Evolutionary conservation across 2,329 filamentous ascomycete species (phyloP).

Genomic region (Aspergillus oerlinghausenensis): DNA sequence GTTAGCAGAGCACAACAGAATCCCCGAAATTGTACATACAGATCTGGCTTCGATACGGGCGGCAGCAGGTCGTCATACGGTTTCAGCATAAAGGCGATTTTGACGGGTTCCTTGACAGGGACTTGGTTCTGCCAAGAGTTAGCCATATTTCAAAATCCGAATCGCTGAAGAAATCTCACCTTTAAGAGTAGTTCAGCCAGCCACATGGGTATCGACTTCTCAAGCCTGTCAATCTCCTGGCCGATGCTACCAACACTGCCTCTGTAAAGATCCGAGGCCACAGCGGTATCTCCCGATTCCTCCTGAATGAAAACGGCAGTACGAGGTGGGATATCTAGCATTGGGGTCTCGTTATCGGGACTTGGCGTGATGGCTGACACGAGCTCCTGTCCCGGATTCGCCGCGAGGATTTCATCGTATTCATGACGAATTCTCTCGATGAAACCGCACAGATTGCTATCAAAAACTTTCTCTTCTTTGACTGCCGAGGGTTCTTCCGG

Average conservation of each 20-base stretch:
- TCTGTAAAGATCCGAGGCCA: slow-evolving; percentile 79
- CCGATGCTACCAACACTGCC: slow-evolving; percentile 78
- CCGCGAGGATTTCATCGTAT: slow-evolving; percentile 41
- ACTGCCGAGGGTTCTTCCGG: slow-evolving; percentile 47
- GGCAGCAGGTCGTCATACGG: slow-evolving; percentile 74
- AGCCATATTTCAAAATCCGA: neutral
- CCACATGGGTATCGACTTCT: slow-evolving; percentile 86
- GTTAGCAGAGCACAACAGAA: slow-evolving; percentile 1
- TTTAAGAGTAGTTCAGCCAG: slow-evolving; percentile 78
- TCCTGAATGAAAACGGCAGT: slow-evolving; percentile 63
- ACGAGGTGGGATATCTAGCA: slow-evolving; percentile 40
- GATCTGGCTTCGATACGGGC: slow-evolving; percentile 67
- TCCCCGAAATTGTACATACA: slow-evolving; percentile 38
- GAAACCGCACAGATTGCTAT: slow-evolving; percentile 44
- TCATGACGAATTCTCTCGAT: slow-evolving; percentile 44
- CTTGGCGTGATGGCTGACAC: slow-evolving; percentile 40
- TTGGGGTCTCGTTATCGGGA: slow-evolving; percentile 42
- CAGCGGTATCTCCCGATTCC: slow-evolving; percentile 58
- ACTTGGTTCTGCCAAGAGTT: slow-evolving; percentile 60
- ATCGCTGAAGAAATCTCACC: slow-evolving; percentile 38
- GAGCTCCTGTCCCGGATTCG: slow-evolving; percentile 35
- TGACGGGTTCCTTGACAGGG: slow-evolving; percentile 84
- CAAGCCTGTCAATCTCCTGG: slow-evolving; percentile 73
- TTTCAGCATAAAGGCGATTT: slow-evolving; percentile 89
- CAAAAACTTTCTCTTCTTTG: slow-evolving; percentile 43